Evolutionary conservation across 495 filamentous ascomycete genomes (phyloP).

Genomic region (Amorphotheca resinae): DNA sequence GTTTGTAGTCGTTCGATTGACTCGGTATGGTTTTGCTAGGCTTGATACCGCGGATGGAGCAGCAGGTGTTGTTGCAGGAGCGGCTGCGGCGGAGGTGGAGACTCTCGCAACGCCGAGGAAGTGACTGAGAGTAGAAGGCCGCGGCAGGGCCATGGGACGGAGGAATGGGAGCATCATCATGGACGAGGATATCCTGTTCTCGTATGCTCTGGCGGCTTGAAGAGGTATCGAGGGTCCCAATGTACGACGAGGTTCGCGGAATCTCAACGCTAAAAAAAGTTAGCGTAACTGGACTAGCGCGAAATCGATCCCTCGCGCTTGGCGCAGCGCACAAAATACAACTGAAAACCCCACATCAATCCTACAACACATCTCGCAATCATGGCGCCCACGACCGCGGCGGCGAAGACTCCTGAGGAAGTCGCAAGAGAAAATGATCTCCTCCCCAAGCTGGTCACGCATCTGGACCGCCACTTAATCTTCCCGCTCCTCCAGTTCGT

Average conservation of each 20-base stretch:
- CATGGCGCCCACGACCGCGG: constrained; percentile 47
- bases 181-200: constrained; percentile 8
- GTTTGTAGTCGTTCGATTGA: constrained; percentile 56
- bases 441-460: constrained; percentile 73
- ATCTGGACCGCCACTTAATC: constrained; percentile 91
- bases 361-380: constrained; percentile 17
- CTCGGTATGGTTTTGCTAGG: constrained; percentile 47
- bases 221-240: too few species aligned
- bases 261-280: not conserved
- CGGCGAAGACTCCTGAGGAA: constrained; percentile 39
- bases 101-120: constrained; percentile 23
- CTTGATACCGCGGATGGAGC: constrained; percentile 24
- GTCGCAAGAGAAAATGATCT: constrained; percentile 62
- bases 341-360: constrained; percentile 3
- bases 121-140: constrained; percentile 25
- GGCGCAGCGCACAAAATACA: constrained; percentile 10
- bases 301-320: not conserved
- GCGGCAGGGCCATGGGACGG: constrained; percentile 18
- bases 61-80: constrained; percentile 10
- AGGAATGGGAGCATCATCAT: constrained; percentile 18
- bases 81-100: constrained; percentile 9
- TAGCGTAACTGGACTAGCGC: constrained; percentile 5
- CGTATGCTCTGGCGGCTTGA: too few species aligned
- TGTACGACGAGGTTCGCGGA: too few species aligned
- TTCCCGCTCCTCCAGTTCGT: constrained; percentile 87